Evolutionary conservation across 1,284 basidiomycete genomes (phyloP).

Genomic region (Cystobasidium pallidum): DNA sequence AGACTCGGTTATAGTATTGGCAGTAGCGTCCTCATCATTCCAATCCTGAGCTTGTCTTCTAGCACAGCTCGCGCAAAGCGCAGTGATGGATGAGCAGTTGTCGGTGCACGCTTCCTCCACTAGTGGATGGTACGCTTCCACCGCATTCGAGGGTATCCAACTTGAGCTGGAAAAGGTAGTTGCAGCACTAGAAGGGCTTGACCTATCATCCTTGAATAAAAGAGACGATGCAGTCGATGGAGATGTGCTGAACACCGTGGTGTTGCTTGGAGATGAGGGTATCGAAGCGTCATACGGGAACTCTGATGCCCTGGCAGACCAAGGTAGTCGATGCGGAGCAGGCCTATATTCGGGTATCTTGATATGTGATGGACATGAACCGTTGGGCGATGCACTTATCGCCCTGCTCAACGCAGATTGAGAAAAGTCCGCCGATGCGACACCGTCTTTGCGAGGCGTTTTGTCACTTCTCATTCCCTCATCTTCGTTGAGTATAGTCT

Average conservation of each 20-base stretch:
- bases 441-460: neutral
- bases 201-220: slow-evolving; percentile 15
- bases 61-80: slow-evolving; percentile 25
- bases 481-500: slow-evolving; percentile 47
- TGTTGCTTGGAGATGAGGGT: neutral
- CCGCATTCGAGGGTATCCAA: slow-evolving; percentile 25
- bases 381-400: neutral
- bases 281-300: neutral
- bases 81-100: slow-evolving; percentile 24
- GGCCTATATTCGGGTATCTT: slow-evolving; percentile 2
- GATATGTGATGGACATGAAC: neutral
- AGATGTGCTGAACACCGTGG: slow-evolving; percentile 13
- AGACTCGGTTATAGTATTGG: neutral
- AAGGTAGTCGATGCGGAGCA: slow-evolving; percentile 14
- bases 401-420: slow-evolving; percentile 9
- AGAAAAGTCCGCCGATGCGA: neutral
- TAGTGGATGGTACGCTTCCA: slow-evolving; percentile 21
- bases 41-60: slow-evolving; percentile 20
- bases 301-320: slow-evolving; percentile 1
- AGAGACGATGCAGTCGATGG: slow-evolving; percentile 18
- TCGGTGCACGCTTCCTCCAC: slow-evolving; percentile 34
- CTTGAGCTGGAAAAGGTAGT: slow-evolving; percentile 12
- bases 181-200: slow-evolving; percentile 20
- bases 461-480: slow-evolving; percentile 5
- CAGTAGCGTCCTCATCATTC: slow-evolving; percentile 7